Percentiles rank a stretch among this genome's conserved stretches.
These are phyloP conservation scores for Prunus yedoensis DNA, from an alignment of 331 rosid genomes.

Conservation along the genomic window DNA sequence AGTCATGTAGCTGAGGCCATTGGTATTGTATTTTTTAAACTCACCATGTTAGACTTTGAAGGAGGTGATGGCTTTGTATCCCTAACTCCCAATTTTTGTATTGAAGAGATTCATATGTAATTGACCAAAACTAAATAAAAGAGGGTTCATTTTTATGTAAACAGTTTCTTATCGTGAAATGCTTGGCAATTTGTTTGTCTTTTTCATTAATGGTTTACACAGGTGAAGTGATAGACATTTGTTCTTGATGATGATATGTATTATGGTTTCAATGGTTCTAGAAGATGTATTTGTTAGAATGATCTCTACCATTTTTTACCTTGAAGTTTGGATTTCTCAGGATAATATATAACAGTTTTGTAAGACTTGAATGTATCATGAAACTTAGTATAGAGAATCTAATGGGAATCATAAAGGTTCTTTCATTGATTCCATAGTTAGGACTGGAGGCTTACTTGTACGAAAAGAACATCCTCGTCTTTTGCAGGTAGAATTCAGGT, in stretches of 20 bases:
- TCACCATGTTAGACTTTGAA: constrained; percentile 19
- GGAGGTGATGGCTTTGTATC: constrained; percentile 18
- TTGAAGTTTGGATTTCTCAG: constrained; percentile 18
- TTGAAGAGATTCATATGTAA: constrained; percentile 8
- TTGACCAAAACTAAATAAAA: not conserved
- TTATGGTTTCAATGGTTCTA: not conserved
- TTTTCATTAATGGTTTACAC: constrained; percentile 5
- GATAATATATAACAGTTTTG: not conserved
- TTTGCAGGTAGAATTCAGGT: constrained; percentile 42
- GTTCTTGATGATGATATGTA: constrained; percentile 2
- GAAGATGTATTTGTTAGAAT: too few species aligned
- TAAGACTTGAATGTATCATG: constrained; percentile 14
- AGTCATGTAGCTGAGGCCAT: constrained; percentile 11
- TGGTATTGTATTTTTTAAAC: constrained; percentile 6
- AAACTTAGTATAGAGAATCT: constrained; percentile 20
- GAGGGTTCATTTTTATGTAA: not conserved
- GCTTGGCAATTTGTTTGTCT: not conserved
- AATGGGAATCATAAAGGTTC: constrained; percentile 30
- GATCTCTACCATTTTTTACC: not conserved
- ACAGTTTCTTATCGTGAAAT: constrained; percentile 9
- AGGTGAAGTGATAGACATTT: constrained; percentile 15
- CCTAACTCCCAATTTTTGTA: constrained; percentile 22
- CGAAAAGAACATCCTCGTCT: constrained; percentile 40
- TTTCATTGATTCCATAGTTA: constrained; percentile 25
- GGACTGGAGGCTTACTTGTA: constrained; percentile 41